Conservation (phyloP, 1,139 yeast genomes). For the Geotrichum restrictum region DNA sequence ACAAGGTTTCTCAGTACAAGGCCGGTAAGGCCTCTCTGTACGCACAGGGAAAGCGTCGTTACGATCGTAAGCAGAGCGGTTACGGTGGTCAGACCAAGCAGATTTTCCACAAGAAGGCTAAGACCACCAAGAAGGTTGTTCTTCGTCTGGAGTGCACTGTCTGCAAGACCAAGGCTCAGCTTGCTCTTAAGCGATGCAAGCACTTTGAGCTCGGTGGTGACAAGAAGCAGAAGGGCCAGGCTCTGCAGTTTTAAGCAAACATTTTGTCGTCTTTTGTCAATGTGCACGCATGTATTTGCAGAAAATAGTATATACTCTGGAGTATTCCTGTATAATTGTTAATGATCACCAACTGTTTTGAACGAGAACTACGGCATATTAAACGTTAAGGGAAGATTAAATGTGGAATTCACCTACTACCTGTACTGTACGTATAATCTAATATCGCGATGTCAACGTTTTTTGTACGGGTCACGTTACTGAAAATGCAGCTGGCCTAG, state of each 20-base stretch:
- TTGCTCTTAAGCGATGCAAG: conserved; percentile 98
- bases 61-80: conserved; percentile 99
- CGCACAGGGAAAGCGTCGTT: conserved; percentile 99
- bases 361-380: too few species aligned
- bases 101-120: conserved; percentile 99
- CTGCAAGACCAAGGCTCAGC: conserved; percentile 99
- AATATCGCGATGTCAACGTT: too few species aligned
- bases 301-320: not conserved
- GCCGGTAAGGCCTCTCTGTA: conserved; percentile 99
- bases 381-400: too few species aligned
- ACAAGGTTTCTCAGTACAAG: conserved; percentile 99
- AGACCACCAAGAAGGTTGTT: conserved; percentile 99
- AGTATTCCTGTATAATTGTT: conserved; percentile 2
- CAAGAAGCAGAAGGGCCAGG: conserved; percentile 99
- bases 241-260: conserved; percentile 74
- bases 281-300: not conserved
- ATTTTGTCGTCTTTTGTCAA: not conserved
- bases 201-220: conserved; percentile 99
- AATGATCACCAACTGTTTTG: conserved; percentile 10
- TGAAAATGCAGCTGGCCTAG: too few species aligned
- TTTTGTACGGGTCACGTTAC: conserved; percentile 2
- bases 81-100: conserved; percentile 99
- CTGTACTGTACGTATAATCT: too few species aligned
- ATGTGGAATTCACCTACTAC: not conserved
- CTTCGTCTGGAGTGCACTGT: conserved; percentile 97